Base-by-base conservation (phyloP, 495 filamentous ascomycete species). In the Coniosporium apollinis region DNA sequence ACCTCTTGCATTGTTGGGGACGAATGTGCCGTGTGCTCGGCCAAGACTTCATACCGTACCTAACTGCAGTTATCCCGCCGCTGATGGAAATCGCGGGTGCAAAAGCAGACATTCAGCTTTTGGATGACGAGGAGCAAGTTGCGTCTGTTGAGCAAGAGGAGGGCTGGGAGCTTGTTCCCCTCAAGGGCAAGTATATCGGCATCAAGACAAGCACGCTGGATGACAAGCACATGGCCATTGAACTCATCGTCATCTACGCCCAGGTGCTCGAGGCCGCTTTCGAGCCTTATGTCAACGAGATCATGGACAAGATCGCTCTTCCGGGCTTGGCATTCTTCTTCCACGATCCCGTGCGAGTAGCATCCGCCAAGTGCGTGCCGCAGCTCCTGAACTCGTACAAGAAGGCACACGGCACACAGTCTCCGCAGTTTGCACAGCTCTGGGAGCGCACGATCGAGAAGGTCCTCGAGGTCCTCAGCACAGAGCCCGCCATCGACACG, bases 1-100 rank as follows among this genome's bases (percentile, higher is more conserved):
- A 99, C 55, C 72, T 99, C 13, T 79, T 96, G 49, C 91, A 99
- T 65, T 99, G 89, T 62, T 99, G 91, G 91, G 91, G 91, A 30
- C 73, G 91, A 19, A 96, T 99, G 91, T 94, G 86, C 57, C 78
- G 89, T 31, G 87, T 96, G 14, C 67, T 99, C 38, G 84, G 78
- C 30, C 60, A 69, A 28, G 84, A 91, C 45, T 99, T 99, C 55
- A 66, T 96, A 11, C 85, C 84, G 16, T 99, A 84, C 61, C 67
- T 96, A 30, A 71, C 76, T 5, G 82, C 72, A 36, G 91, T 99
- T 28, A 94, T 99, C 75, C 87, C 87, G 13, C 91, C 91, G 29
- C 66, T 99, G 37, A 64, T 94, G 38, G 72, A 91, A 45, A 68
- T 96, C 32, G 91, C 89, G 6, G 79, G 79, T 36, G 91, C 91